These are phyloP conservation scores for Leucosporidium scottii DNA, from an alignment of 768 basidiomycete genomes.

Conservation along the genomic window DNA sequence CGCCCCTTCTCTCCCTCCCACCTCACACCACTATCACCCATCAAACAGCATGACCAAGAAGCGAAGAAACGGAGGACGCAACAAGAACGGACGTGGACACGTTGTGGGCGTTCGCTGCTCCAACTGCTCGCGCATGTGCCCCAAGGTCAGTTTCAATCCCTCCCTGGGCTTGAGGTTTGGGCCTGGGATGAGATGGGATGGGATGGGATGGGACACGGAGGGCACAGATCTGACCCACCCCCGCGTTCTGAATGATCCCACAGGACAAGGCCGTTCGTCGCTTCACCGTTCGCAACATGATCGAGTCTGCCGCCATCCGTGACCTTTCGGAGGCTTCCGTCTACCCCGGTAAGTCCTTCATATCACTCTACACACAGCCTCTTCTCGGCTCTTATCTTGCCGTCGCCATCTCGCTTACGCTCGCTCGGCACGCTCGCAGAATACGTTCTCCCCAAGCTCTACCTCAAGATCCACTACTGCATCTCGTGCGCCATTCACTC, in stretches of 20 bases:
- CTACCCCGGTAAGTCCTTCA: constrained; percentile 51
- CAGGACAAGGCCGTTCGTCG: constrained; percentile 93
- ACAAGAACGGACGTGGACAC: constrained; percentile 99
- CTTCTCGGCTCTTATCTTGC: no score
- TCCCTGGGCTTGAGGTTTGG: no score
- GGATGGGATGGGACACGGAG: not conserved
- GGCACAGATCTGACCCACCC: not conserved
- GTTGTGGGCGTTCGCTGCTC: constrained; percentile 92
- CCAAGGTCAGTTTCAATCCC: constrained; percentile 49
- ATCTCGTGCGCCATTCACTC: constrained; percentile 99
- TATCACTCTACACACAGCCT: not conserved
- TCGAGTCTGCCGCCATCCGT: constrained; percentile 94
- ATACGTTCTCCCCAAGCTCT: constrained; percentile 92
- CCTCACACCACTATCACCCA: constrained; percentile 11
- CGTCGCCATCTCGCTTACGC: not conserved
- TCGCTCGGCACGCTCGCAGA: constrained; percentile 49
- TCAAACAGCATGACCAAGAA: constrained; percentile 80
- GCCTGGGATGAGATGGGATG: not conserved
- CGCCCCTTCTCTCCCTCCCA: constrained; percentile 5
- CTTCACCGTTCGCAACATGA: constrained; percentile 99
- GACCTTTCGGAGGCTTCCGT: constrained; percentile 95
- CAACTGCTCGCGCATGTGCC: constrained; percentile 95
- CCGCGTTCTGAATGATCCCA: no score
- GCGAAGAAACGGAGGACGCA: constrained; percentile 97
- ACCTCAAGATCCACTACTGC: constrained; percentile 98